Conservation (phyloP, 2,329 filamentous ascomycete genomes). For the Dactylonectria estremocensis region DNA sequence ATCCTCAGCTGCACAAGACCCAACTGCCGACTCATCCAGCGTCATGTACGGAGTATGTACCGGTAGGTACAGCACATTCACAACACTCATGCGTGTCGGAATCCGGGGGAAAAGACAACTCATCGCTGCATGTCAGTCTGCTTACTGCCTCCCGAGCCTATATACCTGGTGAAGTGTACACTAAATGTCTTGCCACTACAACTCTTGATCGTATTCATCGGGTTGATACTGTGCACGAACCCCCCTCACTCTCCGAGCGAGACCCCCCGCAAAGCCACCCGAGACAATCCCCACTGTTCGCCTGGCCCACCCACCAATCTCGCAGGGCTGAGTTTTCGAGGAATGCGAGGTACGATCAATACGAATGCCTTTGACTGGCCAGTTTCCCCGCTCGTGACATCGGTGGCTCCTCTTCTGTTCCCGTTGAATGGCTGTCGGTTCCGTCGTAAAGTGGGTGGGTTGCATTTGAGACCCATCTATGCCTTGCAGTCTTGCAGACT, state of each 20-base stretch:
- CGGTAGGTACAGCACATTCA: no score
- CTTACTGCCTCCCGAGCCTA: neutral
- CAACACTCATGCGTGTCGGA: no score
- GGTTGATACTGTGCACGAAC: neutral
- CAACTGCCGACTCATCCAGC: neutral
- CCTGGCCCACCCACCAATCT: neutral
- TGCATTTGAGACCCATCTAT: neutral
- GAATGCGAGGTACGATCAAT: slow-evolving; percentile 19
- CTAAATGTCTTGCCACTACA: neutral
- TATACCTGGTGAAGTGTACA: neutral
- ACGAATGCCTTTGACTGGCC: slow-evolving; percentile 13
- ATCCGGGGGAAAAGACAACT: no score
- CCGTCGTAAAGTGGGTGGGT: neutral
- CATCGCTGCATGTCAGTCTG: neutral
- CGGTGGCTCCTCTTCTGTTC: neutral
- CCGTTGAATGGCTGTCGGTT: neutral
- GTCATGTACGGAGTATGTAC: no score
- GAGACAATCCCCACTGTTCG: neutral
- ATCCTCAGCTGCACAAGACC: neutral
- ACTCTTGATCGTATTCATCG: slow-evolving; percentile 18
- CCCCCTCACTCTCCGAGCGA: neutral
- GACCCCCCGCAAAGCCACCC: neutral
- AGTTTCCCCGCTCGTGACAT: neutral
- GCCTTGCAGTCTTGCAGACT: neutral
- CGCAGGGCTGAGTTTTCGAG: slow-evolving; percentile 9